Conservation (phyloP, 2,329 filamentous ascomycete genomes). For the Septoria linicola region DNA sequence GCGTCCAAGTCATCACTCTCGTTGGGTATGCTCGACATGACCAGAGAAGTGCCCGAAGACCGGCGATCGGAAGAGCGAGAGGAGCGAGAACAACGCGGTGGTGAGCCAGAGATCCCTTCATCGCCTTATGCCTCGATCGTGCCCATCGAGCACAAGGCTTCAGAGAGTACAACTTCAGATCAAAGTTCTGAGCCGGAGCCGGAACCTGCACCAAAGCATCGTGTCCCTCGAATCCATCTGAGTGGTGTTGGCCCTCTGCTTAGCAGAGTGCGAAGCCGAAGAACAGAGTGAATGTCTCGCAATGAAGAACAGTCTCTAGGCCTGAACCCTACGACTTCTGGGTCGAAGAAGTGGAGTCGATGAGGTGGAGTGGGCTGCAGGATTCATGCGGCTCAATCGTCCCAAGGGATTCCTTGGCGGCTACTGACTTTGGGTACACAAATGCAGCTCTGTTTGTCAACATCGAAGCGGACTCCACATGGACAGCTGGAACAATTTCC, state of each 20-base stretch:
- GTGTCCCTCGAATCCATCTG: constrained; percentile 3
- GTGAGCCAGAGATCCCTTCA: neutral
- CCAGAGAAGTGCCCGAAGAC: neutral
- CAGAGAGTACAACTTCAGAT: neutral
- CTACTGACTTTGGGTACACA: no score
- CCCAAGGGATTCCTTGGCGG: no score
- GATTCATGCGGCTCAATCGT: no score
- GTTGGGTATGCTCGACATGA: constrained; percentile 14
- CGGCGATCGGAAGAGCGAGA: neutral
- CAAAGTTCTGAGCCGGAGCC: constrained; percentile 1
- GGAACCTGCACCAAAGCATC: neutral
- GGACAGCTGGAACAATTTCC: no score
- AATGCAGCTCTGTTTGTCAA: no score
- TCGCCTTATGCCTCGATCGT: constrained; percentile 1
- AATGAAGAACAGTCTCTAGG: neutral
- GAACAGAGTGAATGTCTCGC: neutral
- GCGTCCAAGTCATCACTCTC: constrained; percentile 17
- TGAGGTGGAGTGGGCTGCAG: no score
- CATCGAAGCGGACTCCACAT: no score
- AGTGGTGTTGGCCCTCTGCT: constrained; percentile 1
- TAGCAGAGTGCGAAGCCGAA: neutral
- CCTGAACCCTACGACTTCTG: no score
- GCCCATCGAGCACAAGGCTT: neutral
- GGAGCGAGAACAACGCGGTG: neutral
- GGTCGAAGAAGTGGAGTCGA: no score